Base-by-base conservation (phyloP, 1,284 basidiomycete species). In the Cryptococcus neoformans region DNA sequence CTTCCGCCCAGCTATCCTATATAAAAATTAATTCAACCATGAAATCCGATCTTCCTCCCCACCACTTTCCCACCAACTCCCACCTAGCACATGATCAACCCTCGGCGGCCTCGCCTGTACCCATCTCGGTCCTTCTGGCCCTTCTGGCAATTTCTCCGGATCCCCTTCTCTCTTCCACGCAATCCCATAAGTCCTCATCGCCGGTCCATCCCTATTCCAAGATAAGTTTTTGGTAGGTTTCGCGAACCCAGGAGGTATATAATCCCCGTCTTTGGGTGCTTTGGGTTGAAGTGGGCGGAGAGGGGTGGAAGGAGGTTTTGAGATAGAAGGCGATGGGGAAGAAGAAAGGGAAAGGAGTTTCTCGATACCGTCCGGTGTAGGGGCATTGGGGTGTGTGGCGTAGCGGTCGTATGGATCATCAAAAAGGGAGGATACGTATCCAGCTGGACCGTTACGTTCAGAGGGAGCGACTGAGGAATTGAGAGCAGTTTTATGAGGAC, bases 161-260 rank as follows among this genome's bases (percentile, higher is more conserved):
- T 64, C 60, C 1, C 44, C 54, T 12, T 62, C 62, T 36, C 59
- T 59, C 37, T 58, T 37, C 68, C 67, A 70, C 2, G 67, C 63
- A 14, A 70, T 59, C 14, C 68, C 68, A 54, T 70, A 50, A 0
- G 67, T 69, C 58, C 60, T 65, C 68, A 70, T 70, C 3, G 64
- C 62, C 39, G 68, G 68, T 12, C 68, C 68, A 14, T 64, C 62
- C 28, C 67, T 44, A 49, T 68, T 68, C 63, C 65, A 66, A 8
- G 38, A 38, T 1, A 68, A 6, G 1, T 58, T 52, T 42, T 55
- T 54, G 1, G 59, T 61, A 0, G 64, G 65, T 44, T 52, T 51
- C 1, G 68, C 55, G 44, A 58, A 70, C 7, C 65, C 67, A 2
- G 62, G 37, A 5, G 68, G 68, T 4, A 59, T 34, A 51, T 70